Conservation (phyloP, 768 basidiomycete genomes). For the Ephemerocybe angulata region DNA sequence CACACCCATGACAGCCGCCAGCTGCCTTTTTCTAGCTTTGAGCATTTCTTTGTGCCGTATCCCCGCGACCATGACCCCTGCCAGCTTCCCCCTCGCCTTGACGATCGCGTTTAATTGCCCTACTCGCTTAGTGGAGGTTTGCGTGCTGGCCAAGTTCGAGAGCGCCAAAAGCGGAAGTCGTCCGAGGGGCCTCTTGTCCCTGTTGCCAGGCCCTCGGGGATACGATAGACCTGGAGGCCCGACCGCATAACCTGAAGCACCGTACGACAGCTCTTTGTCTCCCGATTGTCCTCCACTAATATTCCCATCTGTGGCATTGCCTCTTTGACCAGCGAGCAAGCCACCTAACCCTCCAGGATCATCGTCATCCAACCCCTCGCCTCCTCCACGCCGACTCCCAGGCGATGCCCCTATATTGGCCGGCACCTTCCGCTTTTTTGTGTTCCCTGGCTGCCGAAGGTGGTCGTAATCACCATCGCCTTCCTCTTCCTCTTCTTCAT, state of each 20-base stretch:
- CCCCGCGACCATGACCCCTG: constrained; percentile 61
- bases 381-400: constrained; percentile 23
- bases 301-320: no score
- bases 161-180: constrained; percentile 1
- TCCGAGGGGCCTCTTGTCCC: not conserved
- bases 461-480: constrained; percentile 61
- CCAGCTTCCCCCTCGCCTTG: constrained; percentile 39
- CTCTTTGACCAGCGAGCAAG: no score
- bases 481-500: constrained; percentile 53
- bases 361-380: constrained; percentile 11
- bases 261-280: no score
- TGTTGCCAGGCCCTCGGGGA: not conserved
- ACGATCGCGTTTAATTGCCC: constrained; percentile 20
- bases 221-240: not conserved
- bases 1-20: constrained; percentile 66
- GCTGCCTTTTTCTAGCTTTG: constrained; percentile 63
- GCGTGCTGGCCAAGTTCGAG: not conserved
- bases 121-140: constrained; percentile 13
- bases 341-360: constrained; percentile 2
- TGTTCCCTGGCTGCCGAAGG: constrained; percentile 73
- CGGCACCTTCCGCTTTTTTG: constrained; percentile 87
- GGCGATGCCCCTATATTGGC: constrained; percentile 55
- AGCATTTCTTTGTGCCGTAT: constrained; percentile 74
- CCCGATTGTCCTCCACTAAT: not conserved
- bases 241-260: not conserved